Evolutionary conservation across 305 asterid genomes (phyloP).

Genomic region (Solanum chacoense): DNA sequence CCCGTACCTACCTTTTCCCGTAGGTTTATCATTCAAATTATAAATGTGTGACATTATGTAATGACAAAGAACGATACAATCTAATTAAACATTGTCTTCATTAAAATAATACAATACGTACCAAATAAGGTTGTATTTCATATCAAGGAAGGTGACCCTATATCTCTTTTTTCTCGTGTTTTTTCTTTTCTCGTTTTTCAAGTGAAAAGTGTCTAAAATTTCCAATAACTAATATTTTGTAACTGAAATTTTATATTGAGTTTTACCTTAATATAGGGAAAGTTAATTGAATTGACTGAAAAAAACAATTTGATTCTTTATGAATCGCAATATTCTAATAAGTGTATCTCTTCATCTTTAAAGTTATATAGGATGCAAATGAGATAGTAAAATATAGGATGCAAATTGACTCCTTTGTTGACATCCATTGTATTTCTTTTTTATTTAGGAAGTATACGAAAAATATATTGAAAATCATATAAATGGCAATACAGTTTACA

Average conservation of each 20-base stretch:
- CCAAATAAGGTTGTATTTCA: not conserved
- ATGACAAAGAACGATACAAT: too few species aligned
- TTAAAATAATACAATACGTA: too few species aligned
- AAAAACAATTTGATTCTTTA: not conserved
- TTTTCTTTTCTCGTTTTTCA: not conserved
- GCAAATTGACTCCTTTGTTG: not conserved
- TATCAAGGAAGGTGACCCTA: not conserved
- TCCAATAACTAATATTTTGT: not conserved
- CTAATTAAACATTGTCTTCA: not conserved
- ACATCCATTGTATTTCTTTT: not conserved
- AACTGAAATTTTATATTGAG: not conserved
- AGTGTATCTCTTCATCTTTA: not conserved
- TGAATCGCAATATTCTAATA: not conserved
- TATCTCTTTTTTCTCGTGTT: not conserved
- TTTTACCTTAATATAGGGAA: not conserved
- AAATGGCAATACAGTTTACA: not conserved
- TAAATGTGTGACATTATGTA: too few species aligned
- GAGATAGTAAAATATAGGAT: not conserved
- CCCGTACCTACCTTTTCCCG: rapidly evolving
- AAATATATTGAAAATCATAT: not conserved
- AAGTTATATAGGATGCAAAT: not conserved
- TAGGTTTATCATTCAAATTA: too few species aligned
- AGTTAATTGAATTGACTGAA: not conserved
- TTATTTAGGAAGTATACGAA: not conserved
- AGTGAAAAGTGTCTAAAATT: not conserved